A percentile compares a stretch with the other conserved stretches of the same genome.
Conservation (phyloP, 495 filamentous ascomycete genomes). For the Penicillium paradoxum region DNA sequence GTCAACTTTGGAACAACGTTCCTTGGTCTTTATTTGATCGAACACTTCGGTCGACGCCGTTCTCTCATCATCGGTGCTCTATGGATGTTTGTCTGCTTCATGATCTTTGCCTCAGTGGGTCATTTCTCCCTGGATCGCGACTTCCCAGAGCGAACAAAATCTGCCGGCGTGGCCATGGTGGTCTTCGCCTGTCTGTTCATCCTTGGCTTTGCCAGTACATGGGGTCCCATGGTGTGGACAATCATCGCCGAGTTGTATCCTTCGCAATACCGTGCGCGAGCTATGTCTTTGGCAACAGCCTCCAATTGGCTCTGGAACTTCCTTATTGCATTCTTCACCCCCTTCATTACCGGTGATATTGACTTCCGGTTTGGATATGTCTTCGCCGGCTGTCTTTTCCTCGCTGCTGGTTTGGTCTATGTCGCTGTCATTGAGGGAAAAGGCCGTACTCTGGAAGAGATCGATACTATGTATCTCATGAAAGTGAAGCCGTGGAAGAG, state of each 20-base stretch:
- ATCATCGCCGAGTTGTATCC: slow-evolving; percentile 78
- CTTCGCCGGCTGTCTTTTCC: slow-evolving; percentile 65
- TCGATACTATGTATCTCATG: slow-evolving; percentile 78
- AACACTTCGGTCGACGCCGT: slow-evolving; percentile 63
- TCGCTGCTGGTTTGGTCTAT: slow-evolving; percentile 58
- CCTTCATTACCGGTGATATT: slow-evolving; percentile 64
- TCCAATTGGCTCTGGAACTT: slow-evolving; percentile 91
- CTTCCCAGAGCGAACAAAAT: slow-evolving; percentile 44
- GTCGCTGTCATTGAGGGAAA: slow-evolving; percentile 68
- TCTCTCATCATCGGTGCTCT: slow-evolving; percentile 60
- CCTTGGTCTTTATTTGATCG: slow-evolving; percentile 63
- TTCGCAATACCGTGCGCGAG: slow-evolving; percentile 63
- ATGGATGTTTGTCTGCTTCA: slow-evolving; percentile 67
- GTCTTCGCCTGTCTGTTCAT: slow-evolving; percentile 66
- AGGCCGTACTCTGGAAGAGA: slow-evolving; percentile 65
- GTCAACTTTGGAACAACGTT: slow-evolving; percentile 72
- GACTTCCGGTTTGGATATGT: slow-evolving; percentile 72
- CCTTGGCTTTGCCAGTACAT: slow-evolving; percentile 56
- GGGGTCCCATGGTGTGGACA: slow-evolving; percentile 82
- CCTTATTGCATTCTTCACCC: slow-evolving; percentile 74
- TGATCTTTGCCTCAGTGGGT: slow-evolving; percentile 67
- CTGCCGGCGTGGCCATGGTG: slow-evolving; percentile 64
- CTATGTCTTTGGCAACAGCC: slow-evolving; percentile 71
- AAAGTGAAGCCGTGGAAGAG: slow-evolving; percentile 61
- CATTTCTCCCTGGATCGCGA: slow-evolving; percentile 52